Evolutionary conservation across 1,284 basidiomycete genomes (phyloP).

Genomic region (Golubevia pallescens): DNA sequence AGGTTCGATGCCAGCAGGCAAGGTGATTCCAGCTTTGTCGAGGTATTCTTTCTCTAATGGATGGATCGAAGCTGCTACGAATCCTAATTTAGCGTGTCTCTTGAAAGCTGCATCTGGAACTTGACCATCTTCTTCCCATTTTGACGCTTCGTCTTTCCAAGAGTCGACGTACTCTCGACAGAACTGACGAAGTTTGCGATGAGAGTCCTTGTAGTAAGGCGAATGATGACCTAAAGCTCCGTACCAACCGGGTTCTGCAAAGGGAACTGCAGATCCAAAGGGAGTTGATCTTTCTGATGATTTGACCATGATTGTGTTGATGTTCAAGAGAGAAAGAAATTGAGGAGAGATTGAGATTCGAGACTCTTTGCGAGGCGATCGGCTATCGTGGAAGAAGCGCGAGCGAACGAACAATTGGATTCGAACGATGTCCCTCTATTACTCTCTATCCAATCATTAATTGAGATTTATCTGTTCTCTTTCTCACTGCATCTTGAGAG

Average conservation of each 20-base stretch:
- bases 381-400: no score
- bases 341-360: not conserved
- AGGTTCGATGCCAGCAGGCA: slow-evolving; percentile 11
- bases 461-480: no score
- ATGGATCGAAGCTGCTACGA: slow-evolving; percentile 11
- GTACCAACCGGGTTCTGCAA: slow-evolving; percentile 13
- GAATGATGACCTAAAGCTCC: slow-evolving; percentile 1
- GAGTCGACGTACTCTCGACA: slow-evolving; percentile 12
- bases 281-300: not conserved
- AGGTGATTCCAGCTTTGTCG: slow-evolving; percentile 9
- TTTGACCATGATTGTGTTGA: not conserved
- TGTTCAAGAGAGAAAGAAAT: not conserved
- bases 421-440: no score
- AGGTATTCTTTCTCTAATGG: slow-evolving; percentile 8
- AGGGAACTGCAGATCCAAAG: slow-evolving; percentile 5
- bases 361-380: no score
- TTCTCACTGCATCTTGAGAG: no score
- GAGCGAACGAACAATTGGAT: no score
- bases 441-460: no score
- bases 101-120: not conserved
- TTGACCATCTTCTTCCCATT: slow-evolving; percentile 8
- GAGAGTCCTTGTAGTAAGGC: slow-evolving; percentile 18
- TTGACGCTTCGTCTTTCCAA: slow-evolving; percentile 12
- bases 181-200: slow-evolving; percentile 9
- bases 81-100: not conserved